Conservation (phyloP, 1,284 basidiomycete genomes). For the Phaffia rhodozyma region DNA sequence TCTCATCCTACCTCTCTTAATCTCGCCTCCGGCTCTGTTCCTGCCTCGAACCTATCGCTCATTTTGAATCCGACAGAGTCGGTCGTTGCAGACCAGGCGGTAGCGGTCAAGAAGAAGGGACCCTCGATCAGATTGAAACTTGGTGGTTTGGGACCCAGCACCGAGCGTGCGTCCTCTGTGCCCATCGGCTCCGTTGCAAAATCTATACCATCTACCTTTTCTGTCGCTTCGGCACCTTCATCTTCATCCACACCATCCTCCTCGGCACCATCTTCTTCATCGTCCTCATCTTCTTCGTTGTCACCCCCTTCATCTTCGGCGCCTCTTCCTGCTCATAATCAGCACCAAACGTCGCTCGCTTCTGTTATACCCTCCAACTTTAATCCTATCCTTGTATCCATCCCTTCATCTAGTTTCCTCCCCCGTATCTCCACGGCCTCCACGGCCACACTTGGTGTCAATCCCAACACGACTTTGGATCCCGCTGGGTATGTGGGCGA, state of each 20-base stretch:
- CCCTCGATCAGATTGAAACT: no score
- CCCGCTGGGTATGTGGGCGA: conserved; percentile 19
- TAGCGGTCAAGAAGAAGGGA: no score
- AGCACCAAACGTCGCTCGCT: background rate
- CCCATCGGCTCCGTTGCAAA: no score
- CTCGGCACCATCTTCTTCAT: background rate
- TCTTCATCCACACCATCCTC: background rate
- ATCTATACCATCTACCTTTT: conserved; percentile 2
- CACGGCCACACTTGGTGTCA: background rate
- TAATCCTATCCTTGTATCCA: background rate
- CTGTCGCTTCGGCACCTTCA: background rate
- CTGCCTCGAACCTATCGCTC: no score
- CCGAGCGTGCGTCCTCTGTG: no score
- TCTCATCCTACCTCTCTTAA: no score
- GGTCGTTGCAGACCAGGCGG: no score
- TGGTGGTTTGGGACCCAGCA: no score
- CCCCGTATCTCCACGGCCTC: background rate
- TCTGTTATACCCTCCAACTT: background rate
- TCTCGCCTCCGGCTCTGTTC: no score
- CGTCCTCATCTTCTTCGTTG: background rate
- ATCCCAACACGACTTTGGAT: background rate
- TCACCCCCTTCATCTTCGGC: background rate
- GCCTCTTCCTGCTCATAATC: background rate
- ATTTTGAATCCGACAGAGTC: no score
- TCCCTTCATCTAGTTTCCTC: background rate